A percentile compares a stretch with the other conserved stretches of the same genome.
phyloP scores from a whole-genome alignment of 352 stramenopile genomes.

The Phytophthora crassamura region DNA sequence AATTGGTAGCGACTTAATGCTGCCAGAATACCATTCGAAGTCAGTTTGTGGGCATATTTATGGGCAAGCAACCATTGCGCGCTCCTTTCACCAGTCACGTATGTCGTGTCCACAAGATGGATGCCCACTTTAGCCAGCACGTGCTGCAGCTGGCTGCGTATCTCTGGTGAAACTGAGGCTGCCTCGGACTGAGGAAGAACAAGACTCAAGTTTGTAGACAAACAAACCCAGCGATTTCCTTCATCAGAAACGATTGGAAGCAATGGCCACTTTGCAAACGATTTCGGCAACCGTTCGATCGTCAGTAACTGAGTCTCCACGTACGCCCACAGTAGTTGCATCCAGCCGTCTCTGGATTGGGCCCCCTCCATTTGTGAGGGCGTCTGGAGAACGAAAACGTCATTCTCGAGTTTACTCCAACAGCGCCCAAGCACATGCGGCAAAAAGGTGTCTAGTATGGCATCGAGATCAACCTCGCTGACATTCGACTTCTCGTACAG shows the following conservation, averaged over 20 bases:
- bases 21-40: constrained; percentile 52
- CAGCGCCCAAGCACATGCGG: constrained; percentile 44
- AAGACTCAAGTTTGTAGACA: constrained; percentile 41
- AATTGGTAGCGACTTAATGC: constrained; percentile 44
- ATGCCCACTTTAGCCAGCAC: constrained; percentile 53
- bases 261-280: constrained; percentile 52
- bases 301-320: constrained; percentile 45
- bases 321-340: constrained; percentile 60
- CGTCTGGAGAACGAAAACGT: constrained; percentile 38
- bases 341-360: constrained; percentile 46
- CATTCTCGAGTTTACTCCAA: constrained; percentile 37
- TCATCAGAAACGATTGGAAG: constrained; percentile 40
- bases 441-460: constrained; percentile 50
- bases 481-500: constrained; percentile 61
- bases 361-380: constrained; percentile 7
- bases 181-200: constrained; percentile 37
- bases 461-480: constrained; percentile 34
- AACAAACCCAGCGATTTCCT: constrained; percentile 43
- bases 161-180: constrained; percentile 11
- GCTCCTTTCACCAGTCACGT: constrained; percentile 49
- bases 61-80: constrained; percentile 50
- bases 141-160: constrained; percentile 30
- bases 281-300: constrained; percentile 29
- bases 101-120: constrained; percentile 49
- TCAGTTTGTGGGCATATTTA: constrained; percentile 53